phyloP scores from a whole-genome alignment of 2,329 filamentous ascomycete species.

The Paraphoma chrysanthemicola region DNA sequence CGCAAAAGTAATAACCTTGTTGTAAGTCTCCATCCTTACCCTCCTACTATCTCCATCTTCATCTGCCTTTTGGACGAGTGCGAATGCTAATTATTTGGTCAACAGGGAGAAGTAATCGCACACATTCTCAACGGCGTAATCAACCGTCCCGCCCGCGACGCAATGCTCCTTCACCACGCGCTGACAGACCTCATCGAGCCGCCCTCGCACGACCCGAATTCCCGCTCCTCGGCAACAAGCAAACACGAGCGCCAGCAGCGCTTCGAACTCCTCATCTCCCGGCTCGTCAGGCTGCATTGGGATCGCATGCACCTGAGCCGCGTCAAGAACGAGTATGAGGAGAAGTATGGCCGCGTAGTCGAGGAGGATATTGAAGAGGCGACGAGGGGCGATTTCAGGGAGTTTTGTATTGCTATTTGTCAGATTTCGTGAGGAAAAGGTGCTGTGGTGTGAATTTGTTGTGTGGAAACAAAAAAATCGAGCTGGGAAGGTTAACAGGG shows the following conservation, averaged over 20 bases:
- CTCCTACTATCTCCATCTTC: too few relatives aligned
- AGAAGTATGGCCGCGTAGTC: conserved; percentile 76
- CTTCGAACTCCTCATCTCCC: conserved; percentile 84
- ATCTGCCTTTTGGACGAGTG: too few relatives aligned
- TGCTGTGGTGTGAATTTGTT: too few relatives aligned
- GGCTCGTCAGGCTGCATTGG: conserved; percentile 92
- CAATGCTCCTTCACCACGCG: conserved; percentile 88
- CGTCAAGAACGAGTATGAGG: conserved; percentile 80
- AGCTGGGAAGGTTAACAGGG: too few relatives aligned
- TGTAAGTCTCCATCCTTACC: conserved; percentile 62
- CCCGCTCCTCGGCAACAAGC: conserved; percentile 28
- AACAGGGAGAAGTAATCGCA: conserved; percentile 87
- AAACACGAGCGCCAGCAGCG: conserved; percentile 63
- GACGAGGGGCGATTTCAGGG: conserved; percentile 76
- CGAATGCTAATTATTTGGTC: too few relatives aligned
- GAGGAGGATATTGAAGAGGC: conserved; percentile 80
- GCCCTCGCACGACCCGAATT: conserved; percentile 24
- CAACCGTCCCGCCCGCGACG: conserved; percentile 92
- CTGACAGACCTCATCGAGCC: conserved; percentile 64
- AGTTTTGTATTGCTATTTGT: conserved; percentile 73
- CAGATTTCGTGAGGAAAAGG: conserved; percentile 16
- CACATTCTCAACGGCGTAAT: conserved; percentile 97
- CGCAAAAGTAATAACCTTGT: conserved; percentile 91
- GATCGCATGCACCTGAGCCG: conserved; percentile 80
- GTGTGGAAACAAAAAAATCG: too few relatives aligned